Percentiles rank a stretch among this genome's conserved stretches.
phyloP scores from a whole-genome alignment of 768 basidiomycete species.

The Cystofilobasidium capitatum region DNA sequence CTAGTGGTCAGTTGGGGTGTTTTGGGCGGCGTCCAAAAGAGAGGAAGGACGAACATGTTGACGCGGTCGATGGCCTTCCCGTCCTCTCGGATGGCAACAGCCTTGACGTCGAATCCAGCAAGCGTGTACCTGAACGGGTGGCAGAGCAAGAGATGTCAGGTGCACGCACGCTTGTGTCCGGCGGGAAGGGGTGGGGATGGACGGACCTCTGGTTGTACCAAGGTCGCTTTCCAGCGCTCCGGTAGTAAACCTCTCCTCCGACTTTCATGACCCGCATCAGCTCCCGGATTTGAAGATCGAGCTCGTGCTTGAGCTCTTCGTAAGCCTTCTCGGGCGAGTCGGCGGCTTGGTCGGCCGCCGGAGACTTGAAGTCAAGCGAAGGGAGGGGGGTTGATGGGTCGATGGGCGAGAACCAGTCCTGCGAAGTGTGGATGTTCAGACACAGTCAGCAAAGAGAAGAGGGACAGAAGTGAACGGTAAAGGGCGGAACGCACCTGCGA shows the following conservation, averaged over 20 bases:
- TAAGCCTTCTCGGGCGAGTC: slow-evolving; percentile 40
- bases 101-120: slow-evolving; percentile 49
- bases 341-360: slow-evolving; percentile 45
- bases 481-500: slow-evolving; percentile 34
- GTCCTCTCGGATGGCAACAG: slow-evolving; percentile 48
- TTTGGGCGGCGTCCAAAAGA: neutral
- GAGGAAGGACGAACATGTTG: slow-evolving; percentile 50
- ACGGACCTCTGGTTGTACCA: slow-evolving; percentile 53
- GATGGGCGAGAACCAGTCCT: slow-evolving; percentile 23
- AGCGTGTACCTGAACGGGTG: slow-evolving; percentile 45
- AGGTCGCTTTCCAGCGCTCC: slow-evolving; percentile 54
- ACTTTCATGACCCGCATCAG: slow-evolving; percentile 51
- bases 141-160: neutral
- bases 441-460: neutral
- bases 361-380: slow-evolving; percentile 2
- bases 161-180: neutral
- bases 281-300: slow-evolving; percentile 51
- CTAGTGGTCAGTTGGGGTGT: too few relatives aligned
- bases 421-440: neutral
- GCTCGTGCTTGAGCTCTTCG: slow-evolving; percentile 42
- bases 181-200: neutral
- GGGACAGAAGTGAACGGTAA: neutral
- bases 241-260: slow-evolving; percentile 58
- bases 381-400: slow-evolving; percentile 16
- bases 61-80: slow-evolving; percentile 56